A percentile compares a stretch with the other conserved stretches of the same genome.
phyloP scores from a whole-genome alignment of 352 stramenopile species.

The Phytophthora capsici region DNA sequence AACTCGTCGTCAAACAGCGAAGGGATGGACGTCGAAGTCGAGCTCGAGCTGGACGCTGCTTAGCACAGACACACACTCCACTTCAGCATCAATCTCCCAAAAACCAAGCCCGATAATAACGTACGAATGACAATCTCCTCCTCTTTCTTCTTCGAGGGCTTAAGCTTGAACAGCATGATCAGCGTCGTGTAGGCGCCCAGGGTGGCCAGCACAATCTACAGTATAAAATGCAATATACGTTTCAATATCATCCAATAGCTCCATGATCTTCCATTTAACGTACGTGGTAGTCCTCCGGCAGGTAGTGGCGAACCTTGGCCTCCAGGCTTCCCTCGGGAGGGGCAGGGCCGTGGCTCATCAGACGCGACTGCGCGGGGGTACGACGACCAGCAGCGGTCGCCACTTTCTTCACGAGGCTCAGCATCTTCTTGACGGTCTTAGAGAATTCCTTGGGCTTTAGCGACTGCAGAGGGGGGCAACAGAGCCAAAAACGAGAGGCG shows the following conservation, averaged over 20 bases:
- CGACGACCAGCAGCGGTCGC: slow-evolving; percentile 40
- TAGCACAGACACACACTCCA: not conserved
- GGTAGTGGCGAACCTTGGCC: slow-evolving; percentile 84
- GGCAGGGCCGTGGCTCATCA: slow-evolving; percentile 79
- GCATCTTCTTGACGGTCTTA: slow-evolving; percentile 46
- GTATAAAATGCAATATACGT: not conserved
- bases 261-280: slow-evolving; percentile 14
- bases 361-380: slow-evolving; percentile 62
- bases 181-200: slow-evolving; percentile 83
- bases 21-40: slow-evolving; percentile 67
- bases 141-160: slow-evolving; percentile 82
- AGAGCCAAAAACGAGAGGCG: slow-evolving; percentile 36
- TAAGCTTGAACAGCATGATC: slow-evolving; percentile 87
- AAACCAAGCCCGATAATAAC: not conserved
- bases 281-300: slow-evolving; percentile 90
- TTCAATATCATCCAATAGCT: not conserved
- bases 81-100: not conserved
- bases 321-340: slow-evolving; percentile 75
- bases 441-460: slow-evolving; percentile 21
- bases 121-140: slow-evolving; percentile 62
- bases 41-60: slow-evolving; percentile 43
- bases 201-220: slow-evolving; percentile 84
- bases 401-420: slow-evolving; percentile 82
- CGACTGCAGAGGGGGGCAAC: slow-evolving; percentile 19
- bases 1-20: slow-evolving; percentile 89